Evolutionary conservation across 2,329 filamentous ascomycete species (phyloP).

Genomic region (Trichoderma sp.): DNA sequence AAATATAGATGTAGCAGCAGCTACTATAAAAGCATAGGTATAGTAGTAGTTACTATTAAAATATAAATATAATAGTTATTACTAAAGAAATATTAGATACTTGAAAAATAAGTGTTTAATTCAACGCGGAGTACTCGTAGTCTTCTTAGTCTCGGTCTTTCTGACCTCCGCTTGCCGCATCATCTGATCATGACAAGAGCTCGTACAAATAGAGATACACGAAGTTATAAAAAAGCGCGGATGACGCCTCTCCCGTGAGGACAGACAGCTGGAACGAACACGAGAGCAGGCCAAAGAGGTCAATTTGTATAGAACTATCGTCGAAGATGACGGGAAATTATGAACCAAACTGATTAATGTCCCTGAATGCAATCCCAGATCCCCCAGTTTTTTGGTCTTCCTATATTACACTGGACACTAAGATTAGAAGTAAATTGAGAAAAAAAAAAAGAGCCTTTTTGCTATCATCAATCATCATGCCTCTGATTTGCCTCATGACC

Average conservation of each 20-base stretch:
- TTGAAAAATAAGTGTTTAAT: no score
- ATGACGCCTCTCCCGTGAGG: neutral
- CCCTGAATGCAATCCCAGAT: constrained; percentile 4
- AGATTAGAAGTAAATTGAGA: neutral
- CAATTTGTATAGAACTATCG: neutral
- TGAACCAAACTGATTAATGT: neutral
- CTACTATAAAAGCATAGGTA: no score
- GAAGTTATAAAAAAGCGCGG: neutral
- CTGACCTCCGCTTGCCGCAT: neutral
- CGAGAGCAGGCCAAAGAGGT: neutral
- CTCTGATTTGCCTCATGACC: constrained; percentile 8
- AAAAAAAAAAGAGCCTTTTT: neutral
- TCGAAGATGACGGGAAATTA: constrained; percentile 3
- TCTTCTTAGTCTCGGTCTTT: no score
- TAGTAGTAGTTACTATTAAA: no score
- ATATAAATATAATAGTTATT: no score
- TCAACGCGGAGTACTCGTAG: no score
- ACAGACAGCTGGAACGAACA: neutral
- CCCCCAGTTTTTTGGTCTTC: neutral
- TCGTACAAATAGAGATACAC: neutral
- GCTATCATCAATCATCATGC: constrained; percentile 15
- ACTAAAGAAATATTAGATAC: no score
- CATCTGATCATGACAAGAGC: neutral
- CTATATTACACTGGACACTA: constrained; percentile 10
- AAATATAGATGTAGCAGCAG: no score